These are phyloP conservation scores for Pestalotiopsis sp. DNA, from an alignment of 2,329 filamentous ascomycete genomes.

Conservation along the genomic window DNA sequence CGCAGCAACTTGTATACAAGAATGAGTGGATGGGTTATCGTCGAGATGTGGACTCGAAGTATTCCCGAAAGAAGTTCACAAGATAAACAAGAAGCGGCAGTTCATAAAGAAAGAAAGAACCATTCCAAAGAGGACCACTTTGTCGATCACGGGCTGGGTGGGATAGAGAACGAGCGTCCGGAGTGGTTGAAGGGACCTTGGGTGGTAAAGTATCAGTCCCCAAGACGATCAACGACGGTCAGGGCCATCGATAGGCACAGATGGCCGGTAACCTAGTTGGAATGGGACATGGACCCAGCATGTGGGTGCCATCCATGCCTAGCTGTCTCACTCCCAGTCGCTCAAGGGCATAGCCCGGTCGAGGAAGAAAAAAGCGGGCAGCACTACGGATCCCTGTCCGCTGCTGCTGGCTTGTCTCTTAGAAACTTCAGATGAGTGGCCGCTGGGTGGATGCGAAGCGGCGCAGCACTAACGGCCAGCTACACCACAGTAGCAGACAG, in stretches of 20 bases:
- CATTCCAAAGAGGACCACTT: constrained; percentile 24
- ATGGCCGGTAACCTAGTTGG: constrained; percentile 32
- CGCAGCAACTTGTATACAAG: constrained; percentile 29
- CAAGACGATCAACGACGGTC: constrained; percentile 42
- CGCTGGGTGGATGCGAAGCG: constrained; percentile 5
- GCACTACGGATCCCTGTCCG: constrained; percentile 5
- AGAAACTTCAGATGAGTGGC: constrained; percentile 14
- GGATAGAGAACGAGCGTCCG: constrained; percentile 29
- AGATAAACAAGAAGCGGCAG: constrained; percentile 35
- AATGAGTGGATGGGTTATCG: constrained; percentile 33
- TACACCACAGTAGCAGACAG: neutral
- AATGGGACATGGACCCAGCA: constrained; percentile 31
- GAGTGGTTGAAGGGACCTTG: constrained; percentile 29
- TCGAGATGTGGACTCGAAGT: constrained; percentile 25
- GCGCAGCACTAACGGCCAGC: constrained; percentile 11
- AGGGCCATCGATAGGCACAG: constrained; percentile 39
- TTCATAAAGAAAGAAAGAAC: constrained; percentile 34
- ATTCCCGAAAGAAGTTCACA: constrained; percentile 33
- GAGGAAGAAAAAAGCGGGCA: constrained; percentile 14
- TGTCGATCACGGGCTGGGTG: constrained; percentile 35
- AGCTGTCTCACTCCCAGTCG: constrained; percentile 51
- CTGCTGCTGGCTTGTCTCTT: constrained; percentile 4
- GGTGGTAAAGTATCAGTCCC: constrained; percentile 12
- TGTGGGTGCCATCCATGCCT: constrained; percentile 36
- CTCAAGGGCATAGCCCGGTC: constrained; percentile 12